Evolutionary conservation across 2,329 filamentous ascomycete species (phyloP).

Genomic region (Penicillium sp.): DNA sequence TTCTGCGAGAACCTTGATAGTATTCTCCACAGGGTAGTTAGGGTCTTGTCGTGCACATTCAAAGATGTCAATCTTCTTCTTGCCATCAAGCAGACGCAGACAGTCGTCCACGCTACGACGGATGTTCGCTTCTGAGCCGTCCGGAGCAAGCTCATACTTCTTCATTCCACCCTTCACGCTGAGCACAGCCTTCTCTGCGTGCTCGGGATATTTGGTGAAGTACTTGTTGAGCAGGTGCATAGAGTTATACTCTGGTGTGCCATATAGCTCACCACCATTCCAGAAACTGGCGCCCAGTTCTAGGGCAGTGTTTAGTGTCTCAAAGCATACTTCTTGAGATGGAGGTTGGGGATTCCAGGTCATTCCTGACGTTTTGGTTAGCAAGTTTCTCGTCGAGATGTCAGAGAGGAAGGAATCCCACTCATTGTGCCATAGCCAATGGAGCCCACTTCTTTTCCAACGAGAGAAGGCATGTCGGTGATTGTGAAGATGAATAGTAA

Average conservation of each 20-base stretch:
- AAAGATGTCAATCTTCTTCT: conserved; percentile 60
- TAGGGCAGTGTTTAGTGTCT: conserved; percentile 55
- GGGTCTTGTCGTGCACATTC: conserved; percentile 57
- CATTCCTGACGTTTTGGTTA: conserved; percentile 28
- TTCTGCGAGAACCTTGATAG: conserved; percentile 37
- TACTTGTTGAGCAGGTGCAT: conserved; percentile 59
- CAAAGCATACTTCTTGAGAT: conserved; percentile 41
- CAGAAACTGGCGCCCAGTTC: conserved; percentile 50
- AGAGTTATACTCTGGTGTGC: conserved; percentile 55
- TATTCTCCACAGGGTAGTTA: conserved; percentile 49
- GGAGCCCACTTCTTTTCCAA: conserved; percentile 42
- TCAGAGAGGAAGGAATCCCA: conserved; percentile 25
- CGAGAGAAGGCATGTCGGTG: conserved; percentile 28
- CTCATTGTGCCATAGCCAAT: conserved; percentile 57
- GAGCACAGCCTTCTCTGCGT: conserved; percentile 59
- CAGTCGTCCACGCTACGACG: conserved; percentile 58
- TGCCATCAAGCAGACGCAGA: conserved; percentile 51
- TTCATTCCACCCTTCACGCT: conserved; percentile 59
- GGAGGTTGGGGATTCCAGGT: conserved; percentile 34
- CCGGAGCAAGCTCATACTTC: conserved; percentile 37
- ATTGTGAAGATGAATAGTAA: not conserved
- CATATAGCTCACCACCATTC: conserved; percentile 66
- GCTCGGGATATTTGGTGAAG: conserved; percentile 61
- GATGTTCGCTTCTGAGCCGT: conserved; percentile 54
- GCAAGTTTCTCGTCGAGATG: conserved; percentile 5